phyloP scores from a whole-genome alignment of 768 basidiomycete species.

The Xerocomus spinulosus region DNA sequence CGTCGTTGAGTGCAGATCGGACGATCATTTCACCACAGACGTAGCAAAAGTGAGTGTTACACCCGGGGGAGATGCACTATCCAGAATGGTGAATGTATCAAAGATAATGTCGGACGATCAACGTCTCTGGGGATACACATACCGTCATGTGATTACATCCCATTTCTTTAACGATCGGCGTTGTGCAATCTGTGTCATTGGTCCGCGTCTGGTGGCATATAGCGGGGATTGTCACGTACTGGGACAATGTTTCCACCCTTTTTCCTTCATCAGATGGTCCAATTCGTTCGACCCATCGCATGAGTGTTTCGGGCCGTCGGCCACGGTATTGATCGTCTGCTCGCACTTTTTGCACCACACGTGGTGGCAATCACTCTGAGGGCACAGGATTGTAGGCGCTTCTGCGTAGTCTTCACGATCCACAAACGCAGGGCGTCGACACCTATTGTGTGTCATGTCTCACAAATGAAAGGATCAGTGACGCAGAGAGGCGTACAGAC shows the following conservation, averaged over 20 bases:
- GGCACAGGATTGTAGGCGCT: conserved; percentile 43
- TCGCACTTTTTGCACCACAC: conserved; percentile 62
- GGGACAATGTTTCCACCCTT: conserved; percentile 66
- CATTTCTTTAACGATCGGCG: conserved; percentile 45
- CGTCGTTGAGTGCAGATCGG: conserved; percentile 31
- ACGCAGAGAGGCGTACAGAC: conserved; percentile 36
- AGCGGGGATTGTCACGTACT: too few species aligned
- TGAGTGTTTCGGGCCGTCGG: conserved; percentile 42
- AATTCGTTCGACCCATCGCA: conserved; percentile 59
- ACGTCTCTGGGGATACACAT: too few species aligned
- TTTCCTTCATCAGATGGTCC: conserved; percentile 43
- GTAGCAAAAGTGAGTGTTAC: conserved; percentile 59
- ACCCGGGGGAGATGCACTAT: conserved; percentile 54
- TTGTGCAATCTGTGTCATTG: conserved; percentile 42
- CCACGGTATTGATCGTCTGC: conserved; percentile 33
- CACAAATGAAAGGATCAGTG: too few species aligned
- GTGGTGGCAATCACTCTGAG: conserved; percentile 42
- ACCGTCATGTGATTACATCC: conserved; percentile 63
- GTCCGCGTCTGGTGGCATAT: too few species aligned
- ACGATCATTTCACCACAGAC: conserved; percentile 46
- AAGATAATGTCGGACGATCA: too few species aligned
- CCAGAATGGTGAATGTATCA: too few species aligned
- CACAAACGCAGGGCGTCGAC: conserved; percentile 44
- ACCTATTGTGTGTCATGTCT: conserved; percentile 38
- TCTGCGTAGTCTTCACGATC: conserved; percentile 45